Conservation (phyloP, 257 asterid species). For the Coffea canephora region DNA sequence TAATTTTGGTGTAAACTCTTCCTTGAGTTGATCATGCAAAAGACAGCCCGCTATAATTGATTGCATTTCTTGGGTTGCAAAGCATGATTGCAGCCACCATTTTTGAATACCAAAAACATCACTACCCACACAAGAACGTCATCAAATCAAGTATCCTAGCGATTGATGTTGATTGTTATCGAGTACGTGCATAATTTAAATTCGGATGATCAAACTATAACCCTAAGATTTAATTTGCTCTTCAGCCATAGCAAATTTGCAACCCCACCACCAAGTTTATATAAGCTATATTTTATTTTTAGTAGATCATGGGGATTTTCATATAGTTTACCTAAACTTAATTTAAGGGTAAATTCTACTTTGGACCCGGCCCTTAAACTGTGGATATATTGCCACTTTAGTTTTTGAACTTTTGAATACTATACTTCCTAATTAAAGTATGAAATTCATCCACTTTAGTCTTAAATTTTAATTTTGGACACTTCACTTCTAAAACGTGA, state of each 20-base stretch:
- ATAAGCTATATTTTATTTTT: no score
- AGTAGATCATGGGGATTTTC: background rate
- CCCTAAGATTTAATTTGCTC: background rate
- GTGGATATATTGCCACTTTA: no score
- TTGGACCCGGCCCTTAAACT: no score
- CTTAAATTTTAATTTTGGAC: no score
- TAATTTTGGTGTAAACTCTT: background rate
- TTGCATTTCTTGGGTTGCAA: background rate
- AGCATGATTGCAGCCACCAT: slow-evolving; percentile 1
- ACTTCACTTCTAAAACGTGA: no score
- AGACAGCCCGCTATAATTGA: background rate
- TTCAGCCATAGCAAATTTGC: background rate
- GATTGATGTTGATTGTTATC: background rate
- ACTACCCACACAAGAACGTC: background rate
- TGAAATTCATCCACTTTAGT: no score
- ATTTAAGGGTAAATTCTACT: no score
- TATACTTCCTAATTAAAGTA: no score
- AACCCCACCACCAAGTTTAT: background rate
- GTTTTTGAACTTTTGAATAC: no score
- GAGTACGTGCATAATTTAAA: background rate
- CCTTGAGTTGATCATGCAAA: background rate
- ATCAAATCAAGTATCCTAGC: background rate
- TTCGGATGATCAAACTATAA: background rate
- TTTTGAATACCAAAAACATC: background rate
- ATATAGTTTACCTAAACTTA: background rate